Conservation (phyloP, 2,329 filamentous ascomycete genomes). For the Exophiala sp. region DNA sequence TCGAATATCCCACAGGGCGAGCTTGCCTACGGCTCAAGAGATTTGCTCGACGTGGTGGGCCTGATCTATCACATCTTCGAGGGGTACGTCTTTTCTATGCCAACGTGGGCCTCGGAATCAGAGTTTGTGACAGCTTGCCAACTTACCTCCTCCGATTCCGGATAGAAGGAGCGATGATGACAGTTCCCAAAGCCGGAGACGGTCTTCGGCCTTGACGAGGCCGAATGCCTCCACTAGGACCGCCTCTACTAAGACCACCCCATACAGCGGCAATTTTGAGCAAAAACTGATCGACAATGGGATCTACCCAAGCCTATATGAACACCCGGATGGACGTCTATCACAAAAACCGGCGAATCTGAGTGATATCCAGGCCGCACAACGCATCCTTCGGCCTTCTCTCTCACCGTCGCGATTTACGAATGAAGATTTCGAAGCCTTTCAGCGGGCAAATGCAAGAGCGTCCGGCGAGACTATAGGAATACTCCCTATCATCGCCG, state of each 20-base stretch:
- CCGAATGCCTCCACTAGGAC: too few species aligned
- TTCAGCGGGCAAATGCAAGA: slow-evolving; percentile 15
- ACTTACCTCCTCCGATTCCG: too few species aligned
- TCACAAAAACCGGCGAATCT: slow-evolving; percentile 32
- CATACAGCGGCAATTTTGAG: too few species aligned
- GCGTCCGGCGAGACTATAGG: slow-evolving; percentile 35
- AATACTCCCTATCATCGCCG: slow-evolving; percentile 31
- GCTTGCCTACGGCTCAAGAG: slow-evolving; percentile 8
- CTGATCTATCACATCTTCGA: too few species aligned
- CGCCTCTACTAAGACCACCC: too few species aligned
- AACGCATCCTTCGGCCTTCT: slow-evolving; percentile 9
- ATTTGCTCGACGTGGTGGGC: slow-evolving; percentile 17
- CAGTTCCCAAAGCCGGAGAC: too few species aligned
- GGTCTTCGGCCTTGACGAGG: too few species aligned
- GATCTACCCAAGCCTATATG: slow-evolving; percentile 31
- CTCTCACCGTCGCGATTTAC: slow-evolving; percentile 22
- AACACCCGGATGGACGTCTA: slow-evolving; percentile 25
- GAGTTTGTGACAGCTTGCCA: too few species aligned
- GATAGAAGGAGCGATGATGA: too few species aligned
- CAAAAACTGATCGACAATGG: slow-evolving; percentile 36
- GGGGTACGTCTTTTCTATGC: too few species aligned
- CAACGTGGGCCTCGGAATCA: too few species aligned
- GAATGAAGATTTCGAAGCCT: slow-evolving; percentile 23
- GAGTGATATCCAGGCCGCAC: slow-evolving; percentile 25
- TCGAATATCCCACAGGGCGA: neutral